Base-by-base conservation (phyloP, 352 stramenopile genomes). In the Hyphochytrium catenoides region DNA sequence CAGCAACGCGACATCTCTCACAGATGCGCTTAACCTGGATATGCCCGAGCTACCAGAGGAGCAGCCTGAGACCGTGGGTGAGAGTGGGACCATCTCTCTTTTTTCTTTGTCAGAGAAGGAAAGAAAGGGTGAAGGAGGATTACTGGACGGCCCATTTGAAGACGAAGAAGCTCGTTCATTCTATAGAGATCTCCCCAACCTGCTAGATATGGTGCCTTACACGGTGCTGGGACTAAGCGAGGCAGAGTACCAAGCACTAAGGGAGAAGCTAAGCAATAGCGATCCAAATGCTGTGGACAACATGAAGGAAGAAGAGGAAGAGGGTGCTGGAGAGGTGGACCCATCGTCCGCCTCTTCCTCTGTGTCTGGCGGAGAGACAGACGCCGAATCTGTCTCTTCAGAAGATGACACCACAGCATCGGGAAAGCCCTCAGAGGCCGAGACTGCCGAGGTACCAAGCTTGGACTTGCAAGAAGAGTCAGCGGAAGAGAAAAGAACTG, bases 161-260 rank as follows among this genome's bases (percentile, higher is more conserved):
- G 84, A 95, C 43, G 82, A 94, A 50, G 83, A 94, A 35, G 94
- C 76, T 23, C 69, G 82, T 2, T 69, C 64, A 3, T 96, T 97
- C 60, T 97, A 97, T 48, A 78, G 91, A 52, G 85, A 96, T 51
- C 49, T 96, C 36, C 86, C 89, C 8, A 79, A 96, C 49, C 55
- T 96, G 20, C 56, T 96, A 6, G 77, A 85, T 27, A 72, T 89
- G 3, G 77, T 96, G 27, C 89, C 89, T 17, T 74, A 82, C 0
- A 79, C 93, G 4, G 74, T 95, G 26, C 61, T 94, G 8, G 82
- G 76, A 6, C 57, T 90, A 3, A 88, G 78, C 18, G 73, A 89
- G 31, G 70, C 57, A 42, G 55, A 93, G 69, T 57, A 68, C 29
- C 46, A 52, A 19, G 54, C 86, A 61, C 48, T 93, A 15, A 72